Evolutionary conservation across 345 rosid genomes (phyloP).

Genomic region (Populus deltoides): DNA sequence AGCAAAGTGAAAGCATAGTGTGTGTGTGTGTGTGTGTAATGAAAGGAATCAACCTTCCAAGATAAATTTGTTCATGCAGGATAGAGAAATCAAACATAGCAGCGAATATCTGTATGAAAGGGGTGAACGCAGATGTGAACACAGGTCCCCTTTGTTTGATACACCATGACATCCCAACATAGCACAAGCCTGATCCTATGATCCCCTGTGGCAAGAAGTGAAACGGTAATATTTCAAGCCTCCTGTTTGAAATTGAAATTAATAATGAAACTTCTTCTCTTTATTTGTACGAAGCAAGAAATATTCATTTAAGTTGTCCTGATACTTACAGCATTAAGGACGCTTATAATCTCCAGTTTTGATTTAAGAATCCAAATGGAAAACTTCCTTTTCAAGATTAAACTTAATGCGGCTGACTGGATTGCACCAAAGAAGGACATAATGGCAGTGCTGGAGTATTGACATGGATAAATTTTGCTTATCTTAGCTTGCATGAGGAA

Average conservation of each 20-base stretch:
- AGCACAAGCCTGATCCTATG: slow-evolving; percentile 29
- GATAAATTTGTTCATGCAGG: slow-evolving; percentile 27
- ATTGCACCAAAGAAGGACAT: slow-evolving; percentile 19
- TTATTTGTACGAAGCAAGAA: not conserved
- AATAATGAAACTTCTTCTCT: not conserved
- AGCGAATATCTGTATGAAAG: slow-evolving; percentile 31
- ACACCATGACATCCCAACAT: slow-evolving; percentile 35
- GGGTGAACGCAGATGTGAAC: slow-evolving; percentile 29
- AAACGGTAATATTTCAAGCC: not conserved
- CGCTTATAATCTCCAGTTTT: slow-evolving; percentile 13
- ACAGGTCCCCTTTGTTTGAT: slow-evolving; percentile 31
- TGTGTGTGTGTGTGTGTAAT: not conserved
- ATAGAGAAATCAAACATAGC: slow-evolving; percentile 21
- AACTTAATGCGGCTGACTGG: slow-evolving; percentile 15
- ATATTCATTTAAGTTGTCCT: not conserved
- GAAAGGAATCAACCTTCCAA: slow-evolving; percentile 20
- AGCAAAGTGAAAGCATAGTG: not conserved
- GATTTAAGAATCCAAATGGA: slow-evolving; percentile 22
- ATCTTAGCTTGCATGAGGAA: slow-evolving; percentile 26
- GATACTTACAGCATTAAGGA: slow-evolving; percentile 17
- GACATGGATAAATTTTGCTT: slow-evolving; percentile 19
- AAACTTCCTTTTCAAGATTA: slow-evolving; percentile 6
- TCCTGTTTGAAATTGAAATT: not conserved
- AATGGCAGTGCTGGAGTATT: slow-evolving; percentile 25
- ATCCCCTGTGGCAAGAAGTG: slow-evolving; percentile 15